phyloP scores from a whole-genome alignment of 75 land plant species.

The Selaginella moellendorffii region DNA sequence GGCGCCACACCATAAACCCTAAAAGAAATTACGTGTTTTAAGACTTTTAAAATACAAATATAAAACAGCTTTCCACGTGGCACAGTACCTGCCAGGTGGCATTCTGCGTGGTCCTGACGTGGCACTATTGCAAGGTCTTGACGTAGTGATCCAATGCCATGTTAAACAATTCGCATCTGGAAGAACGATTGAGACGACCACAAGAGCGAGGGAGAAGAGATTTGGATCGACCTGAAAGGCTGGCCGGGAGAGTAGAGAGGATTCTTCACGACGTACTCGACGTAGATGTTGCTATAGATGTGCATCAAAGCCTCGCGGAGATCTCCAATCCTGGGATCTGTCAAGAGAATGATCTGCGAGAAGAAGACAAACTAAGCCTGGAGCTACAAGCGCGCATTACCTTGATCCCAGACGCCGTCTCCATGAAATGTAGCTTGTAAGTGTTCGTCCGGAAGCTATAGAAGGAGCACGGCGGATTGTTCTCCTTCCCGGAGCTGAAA shows the following conservation, averaged over 20 bases:
- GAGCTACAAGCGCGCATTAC: neutral
- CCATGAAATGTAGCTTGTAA: slow-evolving; percentile 1
- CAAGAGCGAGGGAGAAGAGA: neutral
- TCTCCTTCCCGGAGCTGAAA: neutral
- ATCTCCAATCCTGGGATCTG: slow-evolving; percentile 8
- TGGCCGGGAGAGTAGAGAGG: slow-evolving; percentile 6
- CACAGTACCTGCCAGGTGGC: too few species aligned
- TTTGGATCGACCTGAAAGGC: slow-evolving; percentile 6
- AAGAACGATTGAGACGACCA: neutral
- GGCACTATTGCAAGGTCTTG: too few species aligned
- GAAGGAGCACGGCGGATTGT: neutral
- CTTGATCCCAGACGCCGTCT: slow-evolving; percentile 4
- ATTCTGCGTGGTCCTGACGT: too few species aligned
- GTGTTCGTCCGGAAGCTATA: slow-evolving; percentile 5
- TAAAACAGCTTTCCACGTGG: too few species aligned
- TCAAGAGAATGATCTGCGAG: neutral
- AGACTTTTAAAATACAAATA: too few species aligned
- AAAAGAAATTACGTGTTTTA: too few species aligned
- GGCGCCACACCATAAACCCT: neutral
- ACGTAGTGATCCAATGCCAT: neutral
- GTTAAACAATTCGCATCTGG: slow-evolving; percentile 5
- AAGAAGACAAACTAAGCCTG: neutral
- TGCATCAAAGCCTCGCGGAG: slow-evolving; percentile 1
- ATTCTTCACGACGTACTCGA: slow-evolving; percentile 9
- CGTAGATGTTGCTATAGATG: slow-evolving; percentile 2